These are phyloP conservation scores for Colletotrichum chrysophilum DNA, from an alignment of 2,329 filamentous ascomycete genomes.

Conservation along the genomic window DNA sequence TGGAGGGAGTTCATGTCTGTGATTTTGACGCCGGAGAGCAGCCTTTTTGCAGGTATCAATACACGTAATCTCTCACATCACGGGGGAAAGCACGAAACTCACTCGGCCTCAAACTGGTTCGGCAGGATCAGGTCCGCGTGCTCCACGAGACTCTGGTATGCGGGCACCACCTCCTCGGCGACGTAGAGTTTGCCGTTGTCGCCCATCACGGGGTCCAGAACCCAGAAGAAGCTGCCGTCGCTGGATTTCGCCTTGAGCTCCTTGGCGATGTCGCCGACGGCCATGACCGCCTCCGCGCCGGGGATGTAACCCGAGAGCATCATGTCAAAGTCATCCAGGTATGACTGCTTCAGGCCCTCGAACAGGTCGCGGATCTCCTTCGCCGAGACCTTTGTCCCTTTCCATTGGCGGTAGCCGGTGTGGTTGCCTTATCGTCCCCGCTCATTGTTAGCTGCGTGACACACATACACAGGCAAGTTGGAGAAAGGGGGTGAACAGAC, in stretches of 20 bases:
- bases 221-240: conserved; percentile 91
- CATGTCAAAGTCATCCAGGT: conserved; percentile 89
- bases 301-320: conserved; percentile 95
- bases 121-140: conserved; percentile 92
- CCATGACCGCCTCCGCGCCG: conserved; percentile 81
- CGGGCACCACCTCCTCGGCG: conserved; percentile 86
- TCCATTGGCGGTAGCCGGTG: conserved; percentile 88
- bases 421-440: conserved; percentile 78
- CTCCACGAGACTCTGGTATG: conserved; percentile 80
- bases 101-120: conserved; percentile 98
- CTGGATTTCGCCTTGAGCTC: conserved; percentile 73
- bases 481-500: conserved; percentile 55
- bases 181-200: conserved; percentile 94
- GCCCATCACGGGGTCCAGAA: conserved; percentile 97
- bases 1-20: conserved; percentile 75
- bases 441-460: neutral
- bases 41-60: conserved; percentile 49
- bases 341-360: conserved; percentile 80
- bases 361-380: conserved; percentile 86
- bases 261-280: conserved; percentile 82
- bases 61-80: neutral
- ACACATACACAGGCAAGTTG: neutral
- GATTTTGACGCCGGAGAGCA: conserved; percentile 86
- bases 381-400: conserved; percentile 81
- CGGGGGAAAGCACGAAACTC: conserved; percentile 42